These are phyloP conservation scores for Pichia paraexigua DNA, from an alignment of 805 yeast genomes.

Conservation along the genomic window DNA sequence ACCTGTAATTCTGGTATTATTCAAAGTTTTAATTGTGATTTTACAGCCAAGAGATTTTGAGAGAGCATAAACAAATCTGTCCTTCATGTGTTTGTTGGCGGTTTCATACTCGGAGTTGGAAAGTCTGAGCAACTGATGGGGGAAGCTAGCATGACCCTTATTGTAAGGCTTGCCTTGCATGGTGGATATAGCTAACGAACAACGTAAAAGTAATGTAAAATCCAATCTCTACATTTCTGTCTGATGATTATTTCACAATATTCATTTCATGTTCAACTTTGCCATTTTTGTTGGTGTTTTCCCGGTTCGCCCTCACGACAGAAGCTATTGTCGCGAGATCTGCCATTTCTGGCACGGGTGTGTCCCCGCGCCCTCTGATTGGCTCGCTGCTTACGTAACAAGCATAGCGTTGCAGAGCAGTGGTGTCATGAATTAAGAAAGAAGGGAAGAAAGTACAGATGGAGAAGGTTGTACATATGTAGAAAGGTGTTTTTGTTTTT, in stretches of 20 bases:
- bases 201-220: too few species aligned
- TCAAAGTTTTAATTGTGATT: conserved; percentile 49
- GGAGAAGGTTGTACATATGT: too few species aligned
- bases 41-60: conserved; percentile 53
- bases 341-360: conserved; percentile 7
- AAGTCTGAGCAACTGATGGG: neutral
- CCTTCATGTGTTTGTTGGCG: conserved; percentile 35
- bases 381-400: neutral
- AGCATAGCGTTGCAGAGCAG: neutral
- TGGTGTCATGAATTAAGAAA: neutral
- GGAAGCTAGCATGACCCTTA: neutral
- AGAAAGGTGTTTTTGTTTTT: too few species aligned
- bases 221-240: too few species aligned
- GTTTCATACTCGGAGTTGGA: conserved; percentile 21
- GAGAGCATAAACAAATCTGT: conserved; percentile 47
- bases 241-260: too few species aligned
- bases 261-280: too few species aligned
- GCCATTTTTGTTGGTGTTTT: neutral
- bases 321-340: neutral
- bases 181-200: neutral
- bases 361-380: neutral
- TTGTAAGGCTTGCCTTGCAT: neutral
- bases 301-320: neutral
- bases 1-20: conserved; percentile 43
- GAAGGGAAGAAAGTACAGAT: too few species aligned